Evolutionary conservation across 805 yeast species (phyloP).

Genomic region (Saturnispora sanitii): DNA sequence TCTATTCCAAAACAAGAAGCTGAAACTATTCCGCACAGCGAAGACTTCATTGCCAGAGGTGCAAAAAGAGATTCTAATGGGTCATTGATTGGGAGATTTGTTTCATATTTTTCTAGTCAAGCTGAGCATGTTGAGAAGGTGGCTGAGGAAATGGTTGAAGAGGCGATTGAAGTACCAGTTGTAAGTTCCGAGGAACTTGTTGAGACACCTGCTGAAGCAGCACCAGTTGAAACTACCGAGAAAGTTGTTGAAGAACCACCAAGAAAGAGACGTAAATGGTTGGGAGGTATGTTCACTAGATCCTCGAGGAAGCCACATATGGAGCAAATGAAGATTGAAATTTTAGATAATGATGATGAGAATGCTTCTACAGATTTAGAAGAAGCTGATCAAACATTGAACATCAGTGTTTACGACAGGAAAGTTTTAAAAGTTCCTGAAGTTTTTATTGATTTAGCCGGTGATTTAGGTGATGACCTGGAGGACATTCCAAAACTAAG

Average conservation of each 20-base stretch:
- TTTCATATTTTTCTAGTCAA: constrained; percentile 2
- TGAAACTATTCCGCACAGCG: background rate
- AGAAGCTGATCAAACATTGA: background rate
- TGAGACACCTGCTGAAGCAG: background rate
- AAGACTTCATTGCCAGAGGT: background rate
- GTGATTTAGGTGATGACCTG: background rate
- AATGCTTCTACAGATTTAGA: too few relatives aligned
- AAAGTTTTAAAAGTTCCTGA: constrained; percentile 1
- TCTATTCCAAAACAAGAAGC: constrained; percentile 5
- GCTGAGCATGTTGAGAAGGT: background rate
- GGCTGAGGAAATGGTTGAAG: background rate
- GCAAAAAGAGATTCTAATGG: constrained; percentile 3
- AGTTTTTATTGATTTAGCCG: constrained; percentile 6
- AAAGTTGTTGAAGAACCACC: constrained; percentile 1
- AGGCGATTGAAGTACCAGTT: background rate
- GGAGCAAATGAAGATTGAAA: constrained; percentile 1
- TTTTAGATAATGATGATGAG: constrained; percentile 2
- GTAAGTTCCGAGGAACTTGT: background rate
- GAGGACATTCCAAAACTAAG: constrained; percentile 3
- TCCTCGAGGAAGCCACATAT: background rate
- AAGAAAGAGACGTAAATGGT: constrained; percentile 1
- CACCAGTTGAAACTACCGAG: too few relatives aligned
- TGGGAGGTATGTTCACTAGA: background rate
- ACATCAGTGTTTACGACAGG: constrained; percentile 2
- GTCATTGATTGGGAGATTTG: background rate